phyloP scores from a whole-genome alignment of 106 monocot genomes.

The Narthecium ossifragum region DNA sequence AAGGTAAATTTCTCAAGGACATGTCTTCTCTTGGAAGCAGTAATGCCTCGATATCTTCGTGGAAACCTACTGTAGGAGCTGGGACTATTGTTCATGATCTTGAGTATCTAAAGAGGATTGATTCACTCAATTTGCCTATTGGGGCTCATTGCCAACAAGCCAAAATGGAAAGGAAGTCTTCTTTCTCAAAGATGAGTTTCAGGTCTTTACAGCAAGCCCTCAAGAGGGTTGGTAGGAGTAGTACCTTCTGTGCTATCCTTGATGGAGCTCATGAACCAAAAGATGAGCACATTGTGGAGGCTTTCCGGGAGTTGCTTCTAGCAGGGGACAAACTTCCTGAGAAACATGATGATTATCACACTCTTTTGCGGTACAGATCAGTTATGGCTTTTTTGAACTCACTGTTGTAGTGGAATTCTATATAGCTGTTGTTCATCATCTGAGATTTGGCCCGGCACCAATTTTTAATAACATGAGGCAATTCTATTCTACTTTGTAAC shows the following conservation, averaged over 20 bases:
- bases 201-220: slow-evolving; percentile 21
- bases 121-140: slow-evolving; percentile 12
- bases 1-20: too few relatives aligned
- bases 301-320: slow-evolving; percentile 40
- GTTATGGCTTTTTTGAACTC: not conserved
- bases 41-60: too few relatives aligned
- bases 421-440: not conserved
- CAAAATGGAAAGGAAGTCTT: slow-evolving; percentile 17
- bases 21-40: too few relatives aligned
- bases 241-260: slow-evolving; percentile 4
- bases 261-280: slow-evolving; percentile 31
- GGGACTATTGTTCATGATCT: too few relatives aligned
- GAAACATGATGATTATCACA: slow-evolving; percentile 56
- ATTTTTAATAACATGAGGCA: not conserved
- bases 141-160: slow-evolving; percentile 34
- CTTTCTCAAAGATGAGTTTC: slow-evolving; percentile 38
- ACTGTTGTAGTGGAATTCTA: not conserved
- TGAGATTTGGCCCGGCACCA: too few relatives aligned
- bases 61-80: too few relatives aligned
- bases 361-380: slow-evolving; percentile 40
- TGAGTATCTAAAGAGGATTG: slow-evolving; percentile 4
- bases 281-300: slow-evolving; percentile 28
- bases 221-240: slow-evolving; percentile 23
- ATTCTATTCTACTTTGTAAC: not conserved
- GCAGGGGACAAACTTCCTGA: slow-evolving; percentile 38